These are phyloP conservation scores for Cyberlindnera meyerae DNA, from an alignment of 805 yeast genomes.

Conservation along the genomic window DNA sequence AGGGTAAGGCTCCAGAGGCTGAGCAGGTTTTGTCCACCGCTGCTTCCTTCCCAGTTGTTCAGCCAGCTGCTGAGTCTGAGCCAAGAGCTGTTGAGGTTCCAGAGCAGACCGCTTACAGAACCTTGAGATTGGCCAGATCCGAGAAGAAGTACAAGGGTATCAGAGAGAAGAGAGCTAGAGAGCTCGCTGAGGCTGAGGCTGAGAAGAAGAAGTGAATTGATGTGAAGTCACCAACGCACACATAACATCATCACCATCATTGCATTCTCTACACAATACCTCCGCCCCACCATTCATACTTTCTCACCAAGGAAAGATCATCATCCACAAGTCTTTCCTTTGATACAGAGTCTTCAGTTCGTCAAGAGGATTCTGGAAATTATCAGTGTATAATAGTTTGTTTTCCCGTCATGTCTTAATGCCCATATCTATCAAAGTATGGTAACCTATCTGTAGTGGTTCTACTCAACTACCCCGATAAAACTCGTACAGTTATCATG, in stretches of 20 bases:
- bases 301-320: not conserved
- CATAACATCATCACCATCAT: not conserved
- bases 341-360: not conserved
- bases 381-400: conserved; percentile 14
- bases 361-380: conserved; percentile 1
- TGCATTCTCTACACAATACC: not conserved
- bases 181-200: conserved; percentile 98
- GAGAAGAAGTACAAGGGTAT: conserved; percentile 91
- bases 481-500: conserved; percentile 7
- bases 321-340: not conserved
- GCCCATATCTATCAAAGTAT: conserved; percentile 8
- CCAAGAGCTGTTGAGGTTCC: conserved; percentile 81
- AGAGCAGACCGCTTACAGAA: conserved; percentile 80
- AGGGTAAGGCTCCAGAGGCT: conserved; percentile 77
- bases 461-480: no score
- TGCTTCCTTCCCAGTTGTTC: conserved; percentile 88
- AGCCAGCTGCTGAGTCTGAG: conserved; percentile 63
- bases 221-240: not conserved
- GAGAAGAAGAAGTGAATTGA: conserved; percentile 89
- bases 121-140: conserved; percentile 93
- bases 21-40: conserved; percentile 70
- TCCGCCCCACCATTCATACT: not conserved
- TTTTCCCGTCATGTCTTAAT: conserved; percentile 15
- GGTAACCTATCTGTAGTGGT: not conserved
- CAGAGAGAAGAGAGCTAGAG: conserved; percentile 97